Evolutionary conservation across 352 stramenopile species (phyloP), one percentile per base, ranked within the genome.

Genomic region (Phytophthora palmivora): DNA sequence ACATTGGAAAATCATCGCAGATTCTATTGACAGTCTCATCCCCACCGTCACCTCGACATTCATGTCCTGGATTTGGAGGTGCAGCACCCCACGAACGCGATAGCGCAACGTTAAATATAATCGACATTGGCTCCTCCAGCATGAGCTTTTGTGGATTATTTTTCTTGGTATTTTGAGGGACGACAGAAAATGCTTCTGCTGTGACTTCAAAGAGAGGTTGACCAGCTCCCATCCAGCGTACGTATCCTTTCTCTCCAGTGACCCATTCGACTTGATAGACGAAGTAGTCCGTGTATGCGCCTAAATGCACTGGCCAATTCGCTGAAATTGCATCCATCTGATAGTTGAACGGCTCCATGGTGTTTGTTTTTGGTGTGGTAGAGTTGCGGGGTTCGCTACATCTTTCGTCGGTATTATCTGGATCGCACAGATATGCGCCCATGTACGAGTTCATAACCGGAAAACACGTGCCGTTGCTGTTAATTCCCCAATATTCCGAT

Each of bases 321-420:
- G 82, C 61, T 15, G 81, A 92, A 36, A 92, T 85, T n/a, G 81
- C 84, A 49, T 92, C 81, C 81, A 91, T 92, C 60, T 92, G 80
- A 57, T 92, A 92, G 60, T 76, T 82, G 54, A 92, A 92, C 3
- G 66, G 33, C n/a, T 74, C 67, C 74, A 88, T 87, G 1, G 74
- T 54, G 26, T 84, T 80, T 10, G 74, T 67, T 49, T 58, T 67
- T 8, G 69, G 59, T 0, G 69, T 70, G 10, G 37, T 59, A 15
- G 68, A 54, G 32, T 74, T 70, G 0, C 81, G 74, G 1, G 77
- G 79, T 4, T 42, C 28, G 8, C 56, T 10, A 28, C 82, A 91
- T 5, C 53, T 50, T 22, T 52, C 11, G 21, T 74, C 39, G 2
- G 39, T 74, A 60, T 88, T 92, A 43, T 73, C 82, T 0, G 81